Evolutionary conservation across 257 asterid genomes (phyloP), one percentile per base, ranked within the genome.

Genomic region (Fraxinus excelsior): DNA sequence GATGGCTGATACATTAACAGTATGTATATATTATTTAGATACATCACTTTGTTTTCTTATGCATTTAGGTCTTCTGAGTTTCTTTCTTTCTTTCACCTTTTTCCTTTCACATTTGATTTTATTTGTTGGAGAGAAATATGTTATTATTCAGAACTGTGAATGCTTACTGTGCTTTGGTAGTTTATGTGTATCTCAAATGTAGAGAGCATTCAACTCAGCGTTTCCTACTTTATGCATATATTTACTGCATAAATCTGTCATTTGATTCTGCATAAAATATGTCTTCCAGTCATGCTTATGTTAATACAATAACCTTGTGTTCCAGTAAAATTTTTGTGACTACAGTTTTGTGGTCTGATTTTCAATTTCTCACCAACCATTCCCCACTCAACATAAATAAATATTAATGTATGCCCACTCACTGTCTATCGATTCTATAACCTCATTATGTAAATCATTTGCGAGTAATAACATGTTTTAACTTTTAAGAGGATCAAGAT

Each of bases 1-100:
- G 74, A 80, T 91, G 91, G 94, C 94, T 67, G 96, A 93, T 82
- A 87, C 94, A 66, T 64, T 87, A 67, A 81, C 91, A 42, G 97
- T 93, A 86, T 31, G 90, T 78, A 25, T 68, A 42, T 67, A 26
- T 37, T 70, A 71, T 75, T 53, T 1, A 14, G 23, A 73, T n/a
- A 5, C 60, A 40, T 56, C 29, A 10, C 72, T 44, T 46, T 35
- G 38, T 19, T 60, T 60, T 60, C 35, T 3, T 31, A 60, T 68
- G 60, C 67, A 46, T 13, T 78, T 32, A 56, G 8, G 53, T 49
- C 71, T 14, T 32, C 14, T 23, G 1, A 2, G 40, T 13, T 34
- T 66, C 66, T 18, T 72, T 38, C 29, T 40, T 58, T 51, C 8
- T 37, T 18, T 25, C 28, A 67, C 46, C 2, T 29, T 7, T 4